phyloP scores from a whole-genome alignment of 2,329 filamentous ascomycete genomes.

The Fusarium gaditjirri region DNA sequence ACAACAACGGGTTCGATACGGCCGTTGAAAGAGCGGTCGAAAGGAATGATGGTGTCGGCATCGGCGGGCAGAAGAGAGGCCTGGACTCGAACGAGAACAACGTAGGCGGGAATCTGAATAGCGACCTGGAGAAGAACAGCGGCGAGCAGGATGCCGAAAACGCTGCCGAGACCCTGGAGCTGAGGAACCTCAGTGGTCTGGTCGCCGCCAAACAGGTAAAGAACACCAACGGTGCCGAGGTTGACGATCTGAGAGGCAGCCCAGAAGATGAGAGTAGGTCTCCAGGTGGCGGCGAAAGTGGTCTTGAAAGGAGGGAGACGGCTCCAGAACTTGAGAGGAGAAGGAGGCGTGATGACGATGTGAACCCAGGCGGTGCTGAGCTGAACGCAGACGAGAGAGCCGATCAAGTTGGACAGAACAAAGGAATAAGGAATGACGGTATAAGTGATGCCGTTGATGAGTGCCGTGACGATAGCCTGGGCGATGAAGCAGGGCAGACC shows the following conservation, averaged over 20 bases:
- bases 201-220: constrained; percentile 57
- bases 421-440: constrained; percentile 58
- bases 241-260: constrained; percentile 63
- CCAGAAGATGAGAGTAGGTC: constrained; percentile 73
- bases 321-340: constrained; percentile 70
- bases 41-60: constrained; percentile 85
- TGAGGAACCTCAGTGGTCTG: constrained; percentile 51
- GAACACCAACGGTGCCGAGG: constrained; percentile 57
- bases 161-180: constrained; percentile 54
- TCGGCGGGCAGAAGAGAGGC: constrained; percentile 86
- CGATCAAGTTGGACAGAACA: constrained; percentile 54
- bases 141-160: constrained; percentile 56
- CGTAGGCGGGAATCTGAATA: constrained; percentile 78
- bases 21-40: constrained; percentile 87
- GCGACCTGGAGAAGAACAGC: constrained; percentile 65
- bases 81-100: constrained; percentile 84
- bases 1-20: constrained; percentile 79
- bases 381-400: constrained; percentile 70
- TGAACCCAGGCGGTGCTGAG: constrained; percentile 85
- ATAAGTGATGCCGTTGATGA: constrained; percentile 58
- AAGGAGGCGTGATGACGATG: constrained; percentile 80
- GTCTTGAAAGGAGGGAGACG: constrained; percentile 74
- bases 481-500: constrained; percentile 67
- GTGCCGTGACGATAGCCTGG: constrained; percentile 49
- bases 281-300: constrained; percentile 74